Base-by-base conservation (phyloP, 495 filamentous ascomycete species). In the Penicillium coprophilum region DNA sequence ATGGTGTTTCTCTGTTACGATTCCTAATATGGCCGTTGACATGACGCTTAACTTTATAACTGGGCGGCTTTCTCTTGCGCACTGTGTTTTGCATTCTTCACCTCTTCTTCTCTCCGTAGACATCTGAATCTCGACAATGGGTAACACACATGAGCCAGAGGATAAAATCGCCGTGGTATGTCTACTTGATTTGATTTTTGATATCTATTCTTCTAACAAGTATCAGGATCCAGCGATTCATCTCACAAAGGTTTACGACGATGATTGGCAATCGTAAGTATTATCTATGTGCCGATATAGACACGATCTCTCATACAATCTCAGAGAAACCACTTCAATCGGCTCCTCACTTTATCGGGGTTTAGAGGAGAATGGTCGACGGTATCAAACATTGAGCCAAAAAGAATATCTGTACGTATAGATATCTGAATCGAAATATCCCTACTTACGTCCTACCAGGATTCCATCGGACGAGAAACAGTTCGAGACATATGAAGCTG, bases 401-500 rank as follows among this genome's bases (percentile, higher is more conserved):
- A 49, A 63, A 7, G 51, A 52, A 27, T 63, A 60, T 41, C 38
- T 49, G 60, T 63, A 31, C 19, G 53, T 9, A 21, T 20, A 17
- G 11, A 1, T 12, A 28, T 10, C 27, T 20, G 0, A 31, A 21
- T 24, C 12, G 6, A 40, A 12, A 11, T 12, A 41, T 15, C 7
- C 8, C 19, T 17, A 17, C 49, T 48, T 20, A 44, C 30, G 7
- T 23, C 8, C 20, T 2, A 15, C n/a, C 28, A 61, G 58, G 6
- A 23, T 59, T 13, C 64, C 64, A 1, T 67, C 62, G 2, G 64
- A 67, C 43, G 64, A 67, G 17, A 59, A 60, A 15, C 61, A 64
- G 45, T 68, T 68, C 44, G 64, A 67, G 24, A 50, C 58, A 6
- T 67, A 62, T 31, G 64, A 65, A 54, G 50, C 50, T n/a, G 45